Evolutionary conservation across 129 eudicot genomes (phyloP).

Genomic region (Saposhnikovia divaricata): DNA sequence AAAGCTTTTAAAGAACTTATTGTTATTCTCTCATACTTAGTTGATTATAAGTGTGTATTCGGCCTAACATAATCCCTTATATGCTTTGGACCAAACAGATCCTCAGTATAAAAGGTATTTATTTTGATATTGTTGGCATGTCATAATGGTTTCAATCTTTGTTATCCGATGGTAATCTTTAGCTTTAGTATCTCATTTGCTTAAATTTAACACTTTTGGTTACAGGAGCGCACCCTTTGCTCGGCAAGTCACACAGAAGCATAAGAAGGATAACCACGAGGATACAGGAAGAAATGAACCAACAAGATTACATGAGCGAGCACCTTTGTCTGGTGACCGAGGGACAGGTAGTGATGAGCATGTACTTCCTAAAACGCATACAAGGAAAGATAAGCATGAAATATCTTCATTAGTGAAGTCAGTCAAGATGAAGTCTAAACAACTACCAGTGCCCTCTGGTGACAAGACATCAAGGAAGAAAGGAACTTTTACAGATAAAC

Average conservation of each 20-base stretch:
- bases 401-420: conserved; percentile 60
- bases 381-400: conserved; percentile 53
- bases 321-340: conserved; percentile 6
- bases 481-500: conserved; percentile 6
- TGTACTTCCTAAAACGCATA: conserved; percentile 8
- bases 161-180: background rate
- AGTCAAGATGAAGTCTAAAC: conserved; percentile 74
- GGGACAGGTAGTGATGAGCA: conserved; percentile 12
- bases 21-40: too few species aligned
- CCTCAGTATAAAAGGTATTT: conserved; percentile 79
- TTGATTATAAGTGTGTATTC: too few species aligned
- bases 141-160: background rate
- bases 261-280: conserved; percentile 31
- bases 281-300: conserved; percentile 10
- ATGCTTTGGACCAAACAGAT: conserved; percentile 91
- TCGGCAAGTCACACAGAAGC: conserved; percentile 56
- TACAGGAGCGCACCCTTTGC: conserved; percentile 88
- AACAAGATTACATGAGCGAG: background rate
- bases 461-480: conserved; percentile 32
- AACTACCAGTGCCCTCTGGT: conserved; percentile 22
- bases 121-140: background rate
- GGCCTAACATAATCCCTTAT: too few species aligned
- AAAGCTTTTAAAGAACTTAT: too few species aligned
- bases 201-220: background rate
- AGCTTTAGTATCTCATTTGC: background rate